A percentile compares a stretch with the other conserved stretches of the same genome.
Evolutionary conservation across 495 filamentous ascomycete species (phyloP).

Genomic region (Lophium mytilinum): DNA sequence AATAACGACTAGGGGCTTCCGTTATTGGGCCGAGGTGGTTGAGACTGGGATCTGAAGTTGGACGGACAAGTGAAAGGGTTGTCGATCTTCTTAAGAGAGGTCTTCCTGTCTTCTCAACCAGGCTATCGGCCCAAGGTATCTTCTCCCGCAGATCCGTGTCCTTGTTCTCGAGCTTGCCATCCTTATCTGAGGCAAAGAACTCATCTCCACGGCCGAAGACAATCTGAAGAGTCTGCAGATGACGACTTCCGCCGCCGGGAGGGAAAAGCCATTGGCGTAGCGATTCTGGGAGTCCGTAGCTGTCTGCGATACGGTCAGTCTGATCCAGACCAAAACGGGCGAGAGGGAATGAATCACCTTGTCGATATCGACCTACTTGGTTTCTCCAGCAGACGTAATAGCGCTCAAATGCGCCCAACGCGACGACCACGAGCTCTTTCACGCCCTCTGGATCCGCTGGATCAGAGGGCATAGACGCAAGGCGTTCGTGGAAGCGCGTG

Average conservation of each 20-base stretch:
- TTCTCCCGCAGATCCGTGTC: conserved; percentile 4
- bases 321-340: too few species aligned
- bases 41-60: background rate
- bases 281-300: conserved; percentile 33
- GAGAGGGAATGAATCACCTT: conserved; percentile 6
- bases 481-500: conserved; percentile 14
- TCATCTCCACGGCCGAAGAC: conserved; percentile 37
- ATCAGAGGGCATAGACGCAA: conserved; percentile 17
- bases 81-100: background rate
- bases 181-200: conserved; percentile 38
- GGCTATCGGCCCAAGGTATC: conserved; percentile 2
- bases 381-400: conserved; percentile 26
- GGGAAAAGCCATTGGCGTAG: conserved; percentile 38
- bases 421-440: conserved; percentile 18
- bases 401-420: conserved; percentile 22
- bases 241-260: conserved; percentile 30
- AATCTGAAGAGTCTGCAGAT: conserved; percentile 37
- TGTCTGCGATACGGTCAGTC: conserved; percentile 20
- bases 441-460: conserved; percentile 19
- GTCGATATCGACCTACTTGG: conserved; percentile 15
- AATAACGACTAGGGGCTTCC: background rate
- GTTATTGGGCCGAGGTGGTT: background rate
- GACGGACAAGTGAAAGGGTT: conserved; percentile 19
- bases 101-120: background rate
- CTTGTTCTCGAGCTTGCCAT: conserved; percentile 31